Percentiles rank a stretch among this genome's conserved stretches.
phyloP scores from a whole-genome alignment of 1,284 basidiomycete species.

The Ustilago loliicola region DNA sequence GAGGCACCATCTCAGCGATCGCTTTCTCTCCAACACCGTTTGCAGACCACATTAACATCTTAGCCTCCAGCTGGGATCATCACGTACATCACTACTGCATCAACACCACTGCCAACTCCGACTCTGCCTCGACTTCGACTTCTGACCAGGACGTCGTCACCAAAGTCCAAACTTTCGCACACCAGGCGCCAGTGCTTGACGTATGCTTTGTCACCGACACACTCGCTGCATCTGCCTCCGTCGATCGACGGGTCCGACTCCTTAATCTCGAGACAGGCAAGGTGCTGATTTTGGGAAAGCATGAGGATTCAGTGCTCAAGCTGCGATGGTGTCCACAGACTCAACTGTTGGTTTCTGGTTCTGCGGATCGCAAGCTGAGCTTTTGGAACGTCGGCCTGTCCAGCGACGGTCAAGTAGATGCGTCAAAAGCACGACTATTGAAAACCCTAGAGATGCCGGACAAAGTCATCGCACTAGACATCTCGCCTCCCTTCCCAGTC shows the following conservation, averaged over 20 bases:
- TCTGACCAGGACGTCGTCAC: constrained; percentile 4
- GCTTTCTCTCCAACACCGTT: constrained; percentile 40
- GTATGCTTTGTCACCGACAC: constrained; percentile 59
- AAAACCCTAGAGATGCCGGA: constrained; percentile 55
- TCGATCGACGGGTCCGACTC: constrained; percentile 64
- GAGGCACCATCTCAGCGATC: constrained; percentile 50
- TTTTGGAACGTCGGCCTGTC: constrained; percentile 54
- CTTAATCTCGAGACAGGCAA: constrained; percentile 59
- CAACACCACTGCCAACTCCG: constrained; percentile 2
- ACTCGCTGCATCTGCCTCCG: constrained; percentile 58
- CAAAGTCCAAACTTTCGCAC: constrained; percentile 57
- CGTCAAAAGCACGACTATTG: constrained; percentile 17
- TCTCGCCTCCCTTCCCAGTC: constrained; percentile 43
- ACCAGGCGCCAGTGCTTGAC: constrained; percentile 67
- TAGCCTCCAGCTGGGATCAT: constrained; percentile 66
- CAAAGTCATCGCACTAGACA: constrained; percentile 66
- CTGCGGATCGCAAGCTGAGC: constrained; percentile 55
- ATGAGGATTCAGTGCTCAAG: constrained; percentile 55
- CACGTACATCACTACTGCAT: constrained; percentile 60
- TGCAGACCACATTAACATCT: constrained; percentile 28
- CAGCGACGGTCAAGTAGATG: neutral
- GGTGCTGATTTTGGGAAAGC: constrained; percentile 62
- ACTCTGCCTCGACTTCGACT: neutral
- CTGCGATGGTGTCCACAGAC: constrained; percentile 55
- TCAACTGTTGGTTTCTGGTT: constrained; percentile 49